Evolutionary conservation across 306 rosid species (phyloP).

Genomic region (Acacia acuminata): DNA sequence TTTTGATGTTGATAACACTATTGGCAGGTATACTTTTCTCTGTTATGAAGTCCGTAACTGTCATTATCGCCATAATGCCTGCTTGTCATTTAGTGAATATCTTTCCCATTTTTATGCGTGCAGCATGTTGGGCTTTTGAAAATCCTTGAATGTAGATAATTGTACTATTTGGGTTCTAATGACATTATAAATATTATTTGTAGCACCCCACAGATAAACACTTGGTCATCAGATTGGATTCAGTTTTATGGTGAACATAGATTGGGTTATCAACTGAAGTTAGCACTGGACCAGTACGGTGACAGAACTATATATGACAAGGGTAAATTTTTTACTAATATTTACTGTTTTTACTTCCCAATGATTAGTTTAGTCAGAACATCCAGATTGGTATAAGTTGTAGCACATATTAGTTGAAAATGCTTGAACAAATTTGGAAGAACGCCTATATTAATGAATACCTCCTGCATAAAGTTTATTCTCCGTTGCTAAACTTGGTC

Average conservation of each 20-base stretch:
- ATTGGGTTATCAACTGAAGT: conserved; percentile 84
- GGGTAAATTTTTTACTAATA: conserved; percentile 45
- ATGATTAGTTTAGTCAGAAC: background rate
- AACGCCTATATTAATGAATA: background rate
- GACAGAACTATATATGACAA: conserved; percentile 71
- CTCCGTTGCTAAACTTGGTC: background rate
- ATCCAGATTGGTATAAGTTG: background rate
- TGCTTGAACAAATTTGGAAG: background rate
- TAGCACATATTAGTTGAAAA: background rate
- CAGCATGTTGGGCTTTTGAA: background rate
- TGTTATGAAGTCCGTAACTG: background rate
- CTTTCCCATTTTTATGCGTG: conserved; percentile 4
- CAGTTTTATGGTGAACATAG: conserved; percentile 82
- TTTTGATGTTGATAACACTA: conserved; percentile 81
- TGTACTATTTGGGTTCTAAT: conserved; percentile 17
- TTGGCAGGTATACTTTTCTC: conserved; percentile 66
- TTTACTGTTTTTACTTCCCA: conserved; percentile 14
- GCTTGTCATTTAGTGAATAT: background rate
- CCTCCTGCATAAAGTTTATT: background rate
- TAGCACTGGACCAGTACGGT: conserved; percentile 65
- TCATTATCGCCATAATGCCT: background rate
- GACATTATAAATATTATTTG: conserved; percentile 25
- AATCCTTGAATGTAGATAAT: conserved; percentile 7
- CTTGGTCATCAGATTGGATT: conserved; percentile 93
- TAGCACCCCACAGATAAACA: conserved; percentile 91